Percentiles rank a stretch among this genome's conserved stretches.
phyloP scores from a whole-genome alignment of 306 rosid species.

The Sesbania bispinosa region DNA sequence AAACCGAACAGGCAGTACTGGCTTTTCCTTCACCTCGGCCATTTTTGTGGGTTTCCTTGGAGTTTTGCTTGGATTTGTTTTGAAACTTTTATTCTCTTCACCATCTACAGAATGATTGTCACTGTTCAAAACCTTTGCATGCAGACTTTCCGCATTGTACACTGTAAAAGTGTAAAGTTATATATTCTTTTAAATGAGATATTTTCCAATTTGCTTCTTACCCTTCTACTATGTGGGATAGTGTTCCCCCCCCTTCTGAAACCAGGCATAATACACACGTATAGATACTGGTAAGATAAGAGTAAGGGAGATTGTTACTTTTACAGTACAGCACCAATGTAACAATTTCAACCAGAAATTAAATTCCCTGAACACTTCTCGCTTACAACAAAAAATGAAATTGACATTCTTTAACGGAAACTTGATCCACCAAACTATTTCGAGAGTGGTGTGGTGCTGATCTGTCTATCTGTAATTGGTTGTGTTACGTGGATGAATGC shows the following conservation, averaged over 20 bases:
- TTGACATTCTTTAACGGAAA: background rate
- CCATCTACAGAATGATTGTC: slow-evolving; percentile 50
- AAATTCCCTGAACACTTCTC: background rate
- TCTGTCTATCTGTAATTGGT: slow-evolving; percentile 32
- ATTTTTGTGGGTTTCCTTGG: slow-evolving; percentile 79
- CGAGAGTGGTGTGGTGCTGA: background rate
- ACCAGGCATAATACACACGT: background rate
- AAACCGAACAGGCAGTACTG: slow-evolving; percentile 56
- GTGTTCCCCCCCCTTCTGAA: too few relatives aligned
- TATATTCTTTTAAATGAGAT: slow-evolving; percentile 29
- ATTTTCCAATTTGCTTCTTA: slow-evolving; percentile 13
- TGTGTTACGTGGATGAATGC: background rate
- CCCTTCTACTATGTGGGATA: background rate
- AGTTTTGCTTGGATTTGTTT: slow-evolving; percentile 71
- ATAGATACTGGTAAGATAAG: background rate
- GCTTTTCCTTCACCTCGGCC: slow-evolving; percentile 73
- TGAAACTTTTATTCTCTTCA: slow-evolving; percentile 66
- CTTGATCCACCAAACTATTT: background rate
- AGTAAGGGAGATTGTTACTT: background rate
- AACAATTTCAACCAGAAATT: background rate
- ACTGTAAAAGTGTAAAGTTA: slow-evolving; percentile 36
- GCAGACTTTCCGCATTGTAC: slow-evolving; percentile 21
- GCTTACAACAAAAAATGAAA: too few relatives aligned
- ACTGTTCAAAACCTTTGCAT: slow-evolving; percentile 21
- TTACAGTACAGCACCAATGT: background rate